phyloP scores from a whole-genome alignment of 352 stramenopile species.

The Pythium grandisporangium region DNA sequence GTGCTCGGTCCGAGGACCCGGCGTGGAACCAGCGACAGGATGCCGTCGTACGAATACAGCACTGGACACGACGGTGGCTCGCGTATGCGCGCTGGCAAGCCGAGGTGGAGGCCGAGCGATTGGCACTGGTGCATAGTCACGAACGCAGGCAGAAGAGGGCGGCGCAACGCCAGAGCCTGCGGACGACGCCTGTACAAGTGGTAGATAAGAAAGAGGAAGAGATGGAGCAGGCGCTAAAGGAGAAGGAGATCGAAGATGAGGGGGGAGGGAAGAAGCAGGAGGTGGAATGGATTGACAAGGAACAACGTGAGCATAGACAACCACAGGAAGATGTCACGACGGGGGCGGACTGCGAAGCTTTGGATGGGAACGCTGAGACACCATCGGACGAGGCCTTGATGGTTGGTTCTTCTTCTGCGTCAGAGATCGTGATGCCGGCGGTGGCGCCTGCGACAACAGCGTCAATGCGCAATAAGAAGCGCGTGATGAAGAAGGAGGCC shows the following conservation, averaged over 20 bases:
- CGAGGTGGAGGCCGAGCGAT: constrained; percentile 7
- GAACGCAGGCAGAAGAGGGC: neutral
- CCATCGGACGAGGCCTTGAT: no score
- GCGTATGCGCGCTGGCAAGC: constrained; percentile 9
- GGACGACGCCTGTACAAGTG: no score
- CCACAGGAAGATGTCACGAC: neutral
- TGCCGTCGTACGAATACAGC: constrained; percentile 7
- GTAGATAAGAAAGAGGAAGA: constrained; percentile 1
- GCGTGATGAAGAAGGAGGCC: constrained; percentile 19
- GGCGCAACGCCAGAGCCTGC: no score
- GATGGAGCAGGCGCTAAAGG: neutral
- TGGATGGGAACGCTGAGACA: no score
- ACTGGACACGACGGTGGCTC: constrained; percentile 4
- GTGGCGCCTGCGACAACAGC: no score
- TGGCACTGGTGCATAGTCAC: neutral
- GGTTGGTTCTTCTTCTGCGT: no score
- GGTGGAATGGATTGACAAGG: neutral
- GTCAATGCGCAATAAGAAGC: no score
- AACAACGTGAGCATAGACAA: neutral
- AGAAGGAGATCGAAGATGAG: constrained; percentile 1
- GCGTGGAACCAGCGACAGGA: no score
- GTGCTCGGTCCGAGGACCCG: neutral
- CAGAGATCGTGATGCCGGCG: no score
- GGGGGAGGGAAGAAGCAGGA: no score
- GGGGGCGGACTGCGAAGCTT: no score